phyloP scores from a whole-genome alignment of 2,329 filamentous ascomycete genomes.

The Cercospora sp. region DNA sequence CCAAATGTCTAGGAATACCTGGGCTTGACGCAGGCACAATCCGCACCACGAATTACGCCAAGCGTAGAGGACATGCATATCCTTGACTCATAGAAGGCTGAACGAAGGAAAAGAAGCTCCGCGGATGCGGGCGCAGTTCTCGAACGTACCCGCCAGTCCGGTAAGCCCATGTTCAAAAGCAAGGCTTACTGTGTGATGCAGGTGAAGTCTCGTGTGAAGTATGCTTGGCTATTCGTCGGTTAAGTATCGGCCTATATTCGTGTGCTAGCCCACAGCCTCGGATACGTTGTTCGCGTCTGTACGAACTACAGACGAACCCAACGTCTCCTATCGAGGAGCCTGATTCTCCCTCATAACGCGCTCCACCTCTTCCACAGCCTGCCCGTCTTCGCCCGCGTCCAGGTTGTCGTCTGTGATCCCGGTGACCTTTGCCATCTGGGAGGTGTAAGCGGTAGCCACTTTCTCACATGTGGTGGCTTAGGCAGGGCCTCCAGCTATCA shows the following conservation, averaged over 20 bases:
- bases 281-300: not conserved
- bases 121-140: not conserved
- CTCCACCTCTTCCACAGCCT: conserved; percentile 22
- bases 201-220: not conserved
- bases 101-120: not conserved
- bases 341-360: conserved; percentile 14
- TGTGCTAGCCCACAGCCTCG: not conserved
- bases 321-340: not conserved
- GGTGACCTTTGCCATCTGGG: conserved; percentile 42
- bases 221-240: not conserved
- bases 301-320: not conserved
- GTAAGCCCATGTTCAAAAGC: not conserved
- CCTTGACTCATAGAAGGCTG: not conserved
- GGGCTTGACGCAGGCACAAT: not conserved
- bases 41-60: not conserved
- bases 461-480: too few relatives aligned
- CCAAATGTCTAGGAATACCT: not conserved
- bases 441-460: too few relatives aligned
- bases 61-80: not conserved
- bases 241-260: not conserved
- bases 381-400: conserved; percentile 1
- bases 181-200: not conserved
- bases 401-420: conserved; percentile 35
- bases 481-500: too few relatives aligned
- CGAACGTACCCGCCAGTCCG: not conserved